Conservation (phyloP, 257 asterid genomes). For the Leonotis leonurus region DNA sequence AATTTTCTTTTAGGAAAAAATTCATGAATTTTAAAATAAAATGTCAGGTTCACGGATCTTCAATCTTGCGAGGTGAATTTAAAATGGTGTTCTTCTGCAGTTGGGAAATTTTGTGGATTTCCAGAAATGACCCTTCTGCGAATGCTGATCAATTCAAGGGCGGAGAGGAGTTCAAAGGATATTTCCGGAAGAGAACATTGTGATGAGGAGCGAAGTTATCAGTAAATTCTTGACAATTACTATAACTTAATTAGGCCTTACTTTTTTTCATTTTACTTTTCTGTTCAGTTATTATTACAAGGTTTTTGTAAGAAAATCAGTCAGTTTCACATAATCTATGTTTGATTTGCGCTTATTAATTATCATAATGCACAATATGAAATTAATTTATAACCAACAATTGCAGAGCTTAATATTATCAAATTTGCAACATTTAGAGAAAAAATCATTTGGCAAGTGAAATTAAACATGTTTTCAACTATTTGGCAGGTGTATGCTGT, state of each 20-base stretch:
- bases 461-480: not conserved
- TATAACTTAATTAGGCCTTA: not conserved
- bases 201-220: constrained; percentile 17
- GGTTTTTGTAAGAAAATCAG: constrained; percentile 21
- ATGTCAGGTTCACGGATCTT: constrained; percentile 59
- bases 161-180: constrained; percentile 11
- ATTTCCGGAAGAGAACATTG: constrained; percentile 3
- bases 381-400: not conserved
- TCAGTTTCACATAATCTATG: constrained; percentile 11
- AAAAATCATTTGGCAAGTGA: no score
- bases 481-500: no score
- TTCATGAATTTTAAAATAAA: constrained; percentile 26
- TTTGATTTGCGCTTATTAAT: not conserved
- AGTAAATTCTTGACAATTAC: constrained; percentile 43
- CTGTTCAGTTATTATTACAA: not conserved
- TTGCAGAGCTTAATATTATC: not conserved
- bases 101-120: constrained; percentile 3
- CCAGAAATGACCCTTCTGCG: constrained; percentile 14
- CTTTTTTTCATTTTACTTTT: not conserved
- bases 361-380: not conserved
- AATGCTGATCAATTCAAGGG: constrained; percentile 3
- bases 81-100: no score
- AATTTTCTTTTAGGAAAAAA: not conserved
- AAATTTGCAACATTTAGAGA: not conserved
- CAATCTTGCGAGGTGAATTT: constrained; percentile 18